Conservation (phyloP, 1,284 basidiomycete genomes). For the Pterulicium gracile region DNA sequence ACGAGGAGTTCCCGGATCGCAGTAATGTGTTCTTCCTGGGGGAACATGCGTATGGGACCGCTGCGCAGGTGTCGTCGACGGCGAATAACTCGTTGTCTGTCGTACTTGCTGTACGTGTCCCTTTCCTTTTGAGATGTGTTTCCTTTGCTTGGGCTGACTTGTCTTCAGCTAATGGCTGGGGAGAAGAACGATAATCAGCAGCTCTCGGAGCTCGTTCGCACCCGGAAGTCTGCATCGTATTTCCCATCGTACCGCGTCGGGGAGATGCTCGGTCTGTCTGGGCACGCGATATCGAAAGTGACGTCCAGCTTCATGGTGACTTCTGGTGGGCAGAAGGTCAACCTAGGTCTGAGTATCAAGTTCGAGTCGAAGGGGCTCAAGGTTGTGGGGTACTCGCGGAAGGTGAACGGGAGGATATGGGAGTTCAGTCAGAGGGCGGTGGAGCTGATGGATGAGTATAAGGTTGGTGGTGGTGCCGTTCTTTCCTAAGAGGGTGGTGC, state of each 20-base stretch:
- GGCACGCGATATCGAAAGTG: constrained; percentile 77
- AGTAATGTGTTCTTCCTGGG: constrained; percentile 95
- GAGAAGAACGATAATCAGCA: constrained; percentile 72
- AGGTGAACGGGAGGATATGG: constrained; percentile 72
- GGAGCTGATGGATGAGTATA: constrained; percentile 77
- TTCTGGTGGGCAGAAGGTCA: constrained; percentile 70
- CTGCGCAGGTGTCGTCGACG: constrained; percentile 78
- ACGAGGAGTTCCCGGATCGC: constrained; percentile 84
- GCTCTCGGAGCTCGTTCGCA: constrained; percentile 60
- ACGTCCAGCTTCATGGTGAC: constrained; percentile 90
- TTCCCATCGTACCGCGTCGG: constrained; percentile 68
- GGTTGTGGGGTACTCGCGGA: constrained; percentile 89
- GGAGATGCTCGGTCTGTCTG: constrained; percentile 59
- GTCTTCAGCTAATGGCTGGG: constrained; percentile 72
- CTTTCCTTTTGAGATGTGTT: constrained; percentile 4
- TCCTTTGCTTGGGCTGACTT: constrained; percentile 6
- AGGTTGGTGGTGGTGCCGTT: constrained; percentile 28
- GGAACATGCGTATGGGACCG: constrained; percentile 87
- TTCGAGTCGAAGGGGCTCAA: constrained; percentile 96
- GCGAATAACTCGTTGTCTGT: constrained; percentile 63
- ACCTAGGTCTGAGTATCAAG: constrained; percentile 91
- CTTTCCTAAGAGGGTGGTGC: neutral
- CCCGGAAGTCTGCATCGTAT: constrained; percentile 50
- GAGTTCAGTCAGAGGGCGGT: constrained; percentile 89
- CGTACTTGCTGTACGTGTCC: constrained; percentile 60